A percentile compares a stretch with the other conserved stretches of the same genome.
Evolutionary conservation across 441 rosid genomes (phyloP).

Genomic region (Manihot esculenta): DNA sequence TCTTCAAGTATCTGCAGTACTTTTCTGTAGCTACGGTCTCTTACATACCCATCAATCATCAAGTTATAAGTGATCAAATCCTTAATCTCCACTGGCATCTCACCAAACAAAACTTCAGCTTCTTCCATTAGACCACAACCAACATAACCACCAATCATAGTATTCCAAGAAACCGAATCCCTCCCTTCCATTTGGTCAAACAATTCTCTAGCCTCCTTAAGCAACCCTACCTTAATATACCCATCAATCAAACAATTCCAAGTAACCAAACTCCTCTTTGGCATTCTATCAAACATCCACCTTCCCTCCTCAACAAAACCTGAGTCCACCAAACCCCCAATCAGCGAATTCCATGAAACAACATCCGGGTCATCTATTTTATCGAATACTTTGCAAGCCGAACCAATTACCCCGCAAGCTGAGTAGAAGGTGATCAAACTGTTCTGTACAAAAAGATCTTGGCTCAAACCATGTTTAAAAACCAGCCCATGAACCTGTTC

Average conservation of each 20-base stretch:
- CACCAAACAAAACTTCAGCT: conserved; percentile 2
- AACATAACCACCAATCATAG: conserved; percentile 17
- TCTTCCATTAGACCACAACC: conserved; percentile 9
- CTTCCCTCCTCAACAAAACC: conserved; percentile 17
- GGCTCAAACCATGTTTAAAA: conserved; percentile 19
- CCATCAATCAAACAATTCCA: conserved; percentile 29
- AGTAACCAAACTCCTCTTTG: conserved; percentile 17
- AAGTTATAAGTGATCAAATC: conserved; percentile 20
- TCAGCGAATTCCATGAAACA: conserved; percentile 21
- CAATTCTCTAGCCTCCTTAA: conserved; percentile 13
- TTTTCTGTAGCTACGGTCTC: conserved; percentile 9
- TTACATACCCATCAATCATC: conserved; percentile 26
- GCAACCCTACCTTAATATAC: conserved; percentile 12
- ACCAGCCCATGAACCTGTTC: conserved; percentile 23
- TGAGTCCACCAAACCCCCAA: conserved; percentile 6
- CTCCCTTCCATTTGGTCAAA: conserved; percentile 19
- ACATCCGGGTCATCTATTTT: conserved; percentile 15
- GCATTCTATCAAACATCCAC: conserved; percentile 24
- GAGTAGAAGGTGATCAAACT: conserved; percentile 20
- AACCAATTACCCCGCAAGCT: conserved; percentile 11
- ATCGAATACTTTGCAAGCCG: conserved; percentile 18
- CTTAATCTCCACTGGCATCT: conserved; percentile 16
- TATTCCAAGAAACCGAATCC: conserved; percentile 24
- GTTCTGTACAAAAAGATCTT: conserved; percentile 21
- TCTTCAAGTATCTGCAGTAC: conserved; percentile 10